Base-by-base conservation (phyloP, 1,284 basidiomycete genomes). In the Cutaneotrichosporon arboriforme region DNA sequence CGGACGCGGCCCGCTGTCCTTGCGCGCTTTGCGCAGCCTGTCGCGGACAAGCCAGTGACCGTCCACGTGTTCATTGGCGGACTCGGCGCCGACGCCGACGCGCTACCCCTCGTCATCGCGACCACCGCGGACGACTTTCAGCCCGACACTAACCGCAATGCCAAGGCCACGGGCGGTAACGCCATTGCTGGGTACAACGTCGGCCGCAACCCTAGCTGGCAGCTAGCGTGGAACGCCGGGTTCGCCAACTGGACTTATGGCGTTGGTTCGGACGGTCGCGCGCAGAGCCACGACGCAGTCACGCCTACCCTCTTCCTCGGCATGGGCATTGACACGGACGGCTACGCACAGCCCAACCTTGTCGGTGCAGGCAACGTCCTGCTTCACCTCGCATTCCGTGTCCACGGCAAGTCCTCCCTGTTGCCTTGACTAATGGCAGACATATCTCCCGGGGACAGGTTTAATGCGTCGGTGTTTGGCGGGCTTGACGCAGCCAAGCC, bases 201-300 rank as follows among this genome's bases (percentile, higher is more conserved):
- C 15, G 39, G 40, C 20, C 20, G 58, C 14, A 60, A 65, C 2
- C 78, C 79, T 4, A 79, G 75, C 45, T 83, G 87, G 72, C 77
- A 84, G 18, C 48, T 65, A 0, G 50, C 82, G 15, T 67, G 63
- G 62, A 62, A 74, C 15, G 67, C 79, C 52, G 87, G 87, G 0
- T 74, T 78, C 40, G 86, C 82, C 0, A 79, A 72, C 51, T 85
- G 82, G 79, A 81, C 77, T 0, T 80, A 59, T 14, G 57, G 51
- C 9, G 38, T 48, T 34, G 36, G 48, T 38, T n/a, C n/a, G 3
- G 39, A 48, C n/a, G 34, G 41, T 22, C n/a, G 21, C 2, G 22
- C 39, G 7, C 20, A n/a, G 15, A 37, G 23, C 10, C 35, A 20
- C n/a, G 15, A 18, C 4, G 10, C 40, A 4, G 41, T 52, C 17